Conservation (phyloP, 192 early-diverging fungal genomes). For the Rhizophagus clarus region DNA sequence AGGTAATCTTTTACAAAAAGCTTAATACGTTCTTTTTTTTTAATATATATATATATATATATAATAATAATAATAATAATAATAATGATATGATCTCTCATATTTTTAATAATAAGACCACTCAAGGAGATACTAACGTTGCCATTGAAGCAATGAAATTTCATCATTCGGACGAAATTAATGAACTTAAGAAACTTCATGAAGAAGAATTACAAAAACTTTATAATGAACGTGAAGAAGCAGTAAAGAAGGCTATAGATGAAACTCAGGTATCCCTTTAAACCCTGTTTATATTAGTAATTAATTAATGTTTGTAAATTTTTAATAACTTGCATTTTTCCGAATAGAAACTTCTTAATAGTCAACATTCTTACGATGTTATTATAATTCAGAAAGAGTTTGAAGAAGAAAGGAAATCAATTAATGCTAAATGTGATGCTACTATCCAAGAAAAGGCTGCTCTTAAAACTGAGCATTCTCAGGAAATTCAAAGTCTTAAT, state of each 20-base stretch:
- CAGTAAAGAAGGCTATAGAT: not conserved
- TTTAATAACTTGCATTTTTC: not conserved
- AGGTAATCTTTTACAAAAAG: not conserved
- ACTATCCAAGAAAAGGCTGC: constrained; percentile 10
- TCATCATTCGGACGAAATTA: constrained; percentile 5
- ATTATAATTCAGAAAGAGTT: no score
- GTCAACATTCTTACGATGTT: not conserved
- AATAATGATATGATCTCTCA: not conserved
- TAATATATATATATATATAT: no score
- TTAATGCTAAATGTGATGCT: constrained; percentile 7
- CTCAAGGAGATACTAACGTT: constrained; percentile 9
- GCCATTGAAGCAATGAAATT: constrained; percentile 9
- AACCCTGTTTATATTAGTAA: not conserved
- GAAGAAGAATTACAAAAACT: constrained; percentile 16
- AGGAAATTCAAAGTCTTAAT: not conserved
- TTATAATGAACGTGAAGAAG: not conserved
- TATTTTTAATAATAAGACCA: not conserved
- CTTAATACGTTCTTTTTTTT: no score
- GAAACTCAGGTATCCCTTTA: constrained; percentile 10
- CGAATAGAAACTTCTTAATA: not conserved
- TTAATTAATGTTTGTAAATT: no score
- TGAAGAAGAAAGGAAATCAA: constrained; percentile 5
- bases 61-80: no score
- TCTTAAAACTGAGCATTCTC: constrained; percentile 18
- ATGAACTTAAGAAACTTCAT: not conserved